These are phyloP conservation scores for Pseudogymnoascus sp. DNA, from an alignment of 2,329 filamentous ascomycete genomes.

Conservation along the genomic window DNA sequence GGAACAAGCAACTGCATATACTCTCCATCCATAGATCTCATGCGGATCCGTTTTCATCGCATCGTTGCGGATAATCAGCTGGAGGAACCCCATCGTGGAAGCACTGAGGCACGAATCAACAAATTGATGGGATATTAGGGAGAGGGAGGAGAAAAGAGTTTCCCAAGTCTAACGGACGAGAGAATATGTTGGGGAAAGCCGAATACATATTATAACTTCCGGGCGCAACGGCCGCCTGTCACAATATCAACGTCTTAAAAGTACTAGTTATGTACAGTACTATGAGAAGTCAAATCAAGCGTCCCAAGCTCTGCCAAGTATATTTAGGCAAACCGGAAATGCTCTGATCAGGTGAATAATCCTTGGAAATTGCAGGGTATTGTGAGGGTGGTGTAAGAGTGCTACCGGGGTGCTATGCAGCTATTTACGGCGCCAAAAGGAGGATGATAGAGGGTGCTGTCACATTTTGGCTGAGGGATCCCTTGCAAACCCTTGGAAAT, in stretches of 20 bases:
- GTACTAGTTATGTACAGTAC: neutral
- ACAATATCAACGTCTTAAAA: neutral
- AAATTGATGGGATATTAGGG: neutral
- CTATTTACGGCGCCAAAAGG: neutral
- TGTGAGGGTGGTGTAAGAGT: neutral
- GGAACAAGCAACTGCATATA: conserved; percentile 8
- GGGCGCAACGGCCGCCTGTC: neutral
- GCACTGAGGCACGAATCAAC: neutral
- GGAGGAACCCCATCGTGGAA: neutral
- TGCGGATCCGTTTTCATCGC: conserved; percentile 10
- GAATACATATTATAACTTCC: neutral
- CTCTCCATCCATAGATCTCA: conserved; percentile 12
- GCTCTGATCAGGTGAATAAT: neutral
- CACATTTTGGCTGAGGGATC: neutral
- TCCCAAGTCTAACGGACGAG: neutral
- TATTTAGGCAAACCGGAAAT: neutral
- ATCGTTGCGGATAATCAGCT: conserved; percentile 11
- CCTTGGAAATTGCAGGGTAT: neutral
- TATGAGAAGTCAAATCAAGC: neutral
- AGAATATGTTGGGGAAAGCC: neutral
- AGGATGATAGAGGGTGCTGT: neutral
- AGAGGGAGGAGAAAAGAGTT: neutral
- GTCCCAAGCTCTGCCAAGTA: neutral
- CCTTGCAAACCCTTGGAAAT: neutral
- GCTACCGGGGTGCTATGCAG: neutral